Evolutionary conservation across 2,329 filamentous ascomycete genomes (phyloP).

Genomic region (Phaeoacremonium minimum): DNA sequence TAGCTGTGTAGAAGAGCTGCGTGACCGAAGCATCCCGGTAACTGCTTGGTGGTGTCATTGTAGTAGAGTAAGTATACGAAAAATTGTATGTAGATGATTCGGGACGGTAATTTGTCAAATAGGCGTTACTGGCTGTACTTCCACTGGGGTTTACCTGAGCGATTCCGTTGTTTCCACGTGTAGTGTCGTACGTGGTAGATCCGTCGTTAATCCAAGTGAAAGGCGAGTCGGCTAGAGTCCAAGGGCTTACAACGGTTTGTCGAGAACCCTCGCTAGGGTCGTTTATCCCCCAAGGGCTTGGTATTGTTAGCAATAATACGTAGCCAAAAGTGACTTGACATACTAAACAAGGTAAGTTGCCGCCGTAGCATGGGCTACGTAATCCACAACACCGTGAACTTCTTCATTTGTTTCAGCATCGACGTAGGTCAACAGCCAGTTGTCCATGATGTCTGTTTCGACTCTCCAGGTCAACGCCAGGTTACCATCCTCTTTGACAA

Average conservation of each 20-base stretch:
- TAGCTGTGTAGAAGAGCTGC: conserved; percentile 58
- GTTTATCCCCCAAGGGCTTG: conserved; percentile 46
- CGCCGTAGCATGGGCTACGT: conserved; percentile 37
- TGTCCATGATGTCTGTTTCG: conserved; percentile 51
- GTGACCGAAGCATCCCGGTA: conserved; percentile 53
- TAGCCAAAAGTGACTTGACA: neutral
- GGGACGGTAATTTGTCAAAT: conserved; percentile 48
- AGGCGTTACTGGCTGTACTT: conserved; percentile 23
- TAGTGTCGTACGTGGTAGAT: conserved; percentile 41
- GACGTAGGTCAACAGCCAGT: conserved; percentile 58
- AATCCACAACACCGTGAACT: conserved; percentile 52
- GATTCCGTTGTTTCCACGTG: conserved; percentile 55
- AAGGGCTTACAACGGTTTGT: conserved; percentile 40
- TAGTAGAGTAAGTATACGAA: conserved; percentile 35
- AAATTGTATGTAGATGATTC: conserved; percentile 36
- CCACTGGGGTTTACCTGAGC: conserved; percentile 48
- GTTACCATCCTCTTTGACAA: conserved; percentile 39
- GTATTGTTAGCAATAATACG: conserved; percentile 6
- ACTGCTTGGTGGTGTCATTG: conserved; percentile 23
- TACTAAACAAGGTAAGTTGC: conserved; percentile 51
- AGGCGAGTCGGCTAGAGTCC: conserved; percentile 37
- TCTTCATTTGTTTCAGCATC: conserved; percentile 41
- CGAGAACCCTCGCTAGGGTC: conserved; percentile 48
- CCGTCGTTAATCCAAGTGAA: conserved; percentile 52
- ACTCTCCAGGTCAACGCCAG: conserved; percentile 52